These are phyloP conservation scores for Asterionellopsis glacialis DNA, from an alignment of 108 stramenopile genomes.

Conservation along the genomic window DNA sequence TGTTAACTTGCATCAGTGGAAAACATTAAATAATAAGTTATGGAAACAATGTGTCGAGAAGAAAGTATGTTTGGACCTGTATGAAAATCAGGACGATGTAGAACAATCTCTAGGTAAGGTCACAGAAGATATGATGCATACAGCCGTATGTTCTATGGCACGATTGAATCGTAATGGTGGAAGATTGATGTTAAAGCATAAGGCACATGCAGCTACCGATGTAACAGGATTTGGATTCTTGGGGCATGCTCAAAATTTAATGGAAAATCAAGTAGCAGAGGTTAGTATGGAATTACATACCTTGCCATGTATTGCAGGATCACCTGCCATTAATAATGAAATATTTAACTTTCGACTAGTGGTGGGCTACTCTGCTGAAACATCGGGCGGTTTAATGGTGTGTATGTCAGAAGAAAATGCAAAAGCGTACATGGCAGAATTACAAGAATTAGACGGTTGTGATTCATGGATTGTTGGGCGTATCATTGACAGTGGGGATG, in stretches of 20 bases:
- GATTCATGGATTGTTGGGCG: slow-evolving; percentile 77
- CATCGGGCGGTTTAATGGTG: slow-evolving; percentile 80
- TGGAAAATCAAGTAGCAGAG: slow-evolving; percentile 63
- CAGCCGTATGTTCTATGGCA: slow-evolving; percentile 73
- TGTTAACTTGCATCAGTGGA: slow-evolving; percentile 87
- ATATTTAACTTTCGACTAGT: slow-evolving; percentile 68
- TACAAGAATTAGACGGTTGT: slow-evolving; percentile 63
- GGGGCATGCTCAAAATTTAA: slow-evolving; percentile 82
- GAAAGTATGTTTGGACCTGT: slow-evolving; percentile 19
- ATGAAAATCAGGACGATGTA: slow-evolving; percentile 71
- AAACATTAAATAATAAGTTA: slow-evolving; percentile 12
- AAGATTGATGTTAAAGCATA: slow-evolving; percentile 56
- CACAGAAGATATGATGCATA: slow-evolving; percentile 79
- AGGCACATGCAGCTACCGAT: slow-evolving; percentile 74
- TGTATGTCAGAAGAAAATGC: slow-evolving; percentile 63
- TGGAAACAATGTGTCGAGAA: slow-evolving; percentile 37
- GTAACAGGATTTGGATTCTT: slow-evolving; percentile 86
- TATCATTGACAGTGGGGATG: slow-evolving; percentile 29
- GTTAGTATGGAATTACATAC: slow-evolving; percentile 77
- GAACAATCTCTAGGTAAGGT: slow-evolving; percentile 57
- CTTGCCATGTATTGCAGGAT: slow-evolving; percentile 65
- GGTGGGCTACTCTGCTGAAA: slow-evolving; percentile 77
- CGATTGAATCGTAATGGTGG: slow-evolving; percentile 66
- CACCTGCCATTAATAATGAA: slow-evolving; percentile 50
- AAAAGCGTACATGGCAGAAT: slow-evolving; percentile 43